A percentile compares a stretch with the other conserved stretches of the same genome.
Conservation (phyloP, 768 basidiomycete species). For the Austroboletus eburneus region DNA sequence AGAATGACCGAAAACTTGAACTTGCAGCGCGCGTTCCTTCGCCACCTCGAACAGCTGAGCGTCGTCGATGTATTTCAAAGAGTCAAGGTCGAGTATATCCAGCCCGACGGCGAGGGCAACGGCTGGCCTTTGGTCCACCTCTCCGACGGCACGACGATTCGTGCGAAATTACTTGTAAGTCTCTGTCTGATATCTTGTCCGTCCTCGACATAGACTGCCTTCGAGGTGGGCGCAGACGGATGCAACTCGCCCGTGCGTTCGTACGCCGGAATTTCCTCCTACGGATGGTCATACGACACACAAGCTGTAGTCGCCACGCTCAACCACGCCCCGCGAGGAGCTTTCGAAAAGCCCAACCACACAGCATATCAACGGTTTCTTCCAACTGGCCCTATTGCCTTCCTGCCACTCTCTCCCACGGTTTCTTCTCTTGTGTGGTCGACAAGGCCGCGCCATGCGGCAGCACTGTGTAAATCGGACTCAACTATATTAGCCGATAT, state of each 20-base stretch:
- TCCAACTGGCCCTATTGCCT: slow-evolving; percentile 92
- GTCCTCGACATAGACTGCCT: not conserved
- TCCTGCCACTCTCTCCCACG: slow-evolving; percentile 79
- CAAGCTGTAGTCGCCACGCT: slow-evolving; percentile 91
- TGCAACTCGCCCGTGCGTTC: slow-evolving; percentile 89
- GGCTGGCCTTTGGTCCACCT: slow-evolving; percentile 81
- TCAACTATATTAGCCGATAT: slow-evolving; percentile 61
- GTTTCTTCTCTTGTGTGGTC: slow-evolving; percentile 94
- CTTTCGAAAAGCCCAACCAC: slow-evolving; percentile 61
- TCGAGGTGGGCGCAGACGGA: slow-evolving; percentile 90
- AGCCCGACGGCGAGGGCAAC: slow-evolving; percentile 39
- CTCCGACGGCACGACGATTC: slow-evolving; percentile 59
- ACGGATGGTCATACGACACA: slow-evolving; percentile 88
- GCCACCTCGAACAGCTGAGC: slow-evolving; percentile 49
- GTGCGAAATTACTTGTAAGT: slow-evolving; percentile 73
- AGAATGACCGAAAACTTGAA: slow-evolving; percentile 91
- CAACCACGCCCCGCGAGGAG: slow-evolving; percentile 59
- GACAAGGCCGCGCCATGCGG: slow-evolving; percentile 70
- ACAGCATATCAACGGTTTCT: slow-evolving; percentile 94
- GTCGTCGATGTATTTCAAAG: slow-evolving; percentile 65
- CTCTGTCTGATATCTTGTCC: not conserved
- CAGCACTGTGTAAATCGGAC: slow-evolving; percentile 63
- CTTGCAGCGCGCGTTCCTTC: slow-evolving; percentile 79
- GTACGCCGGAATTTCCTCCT: slow-evolving; percentile 81
- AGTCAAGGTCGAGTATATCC: slow-evolving; percentile 70